A percentile compares a stretch with the other conserved stretches of the same genome.
These are phyloP conservation scores for Begonia loranthoides DNA, from an alignment of 306 rosid genomes.

Conservation along the genomic window DNA sequence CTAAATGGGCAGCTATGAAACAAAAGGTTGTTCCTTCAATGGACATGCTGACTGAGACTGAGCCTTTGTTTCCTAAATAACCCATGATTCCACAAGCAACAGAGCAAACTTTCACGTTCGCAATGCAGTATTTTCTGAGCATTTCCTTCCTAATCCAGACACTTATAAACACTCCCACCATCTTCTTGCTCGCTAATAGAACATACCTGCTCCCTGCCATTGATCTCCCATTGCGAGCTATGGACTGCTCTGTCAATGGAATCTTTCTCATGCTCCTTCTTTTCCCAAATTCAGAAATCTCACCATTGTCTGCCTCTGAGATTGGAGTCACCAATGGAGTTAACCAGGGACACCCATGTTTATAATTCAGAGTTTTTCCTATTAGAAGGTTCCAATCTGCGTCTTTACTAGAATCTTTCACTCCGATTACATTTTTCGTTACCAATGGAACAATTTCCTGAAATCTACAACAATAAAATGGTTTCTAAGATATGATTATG, in stretches of 20 bases:
- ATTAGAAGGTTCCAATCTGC: constrained; percentile 70
- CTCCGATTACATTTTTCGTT: constrained; percentile 67
- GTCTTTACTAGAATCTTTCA: constrained; percentile 62
- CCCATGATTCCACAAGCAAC: constrained; percentile 99
- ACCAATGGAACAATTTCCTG: constrained; percentile 89
- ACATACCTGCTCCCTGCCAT: constrained; percentile 27
- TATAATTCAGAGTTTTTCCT: constrained; percentile 48
- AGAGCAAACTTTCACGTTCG: constrained; percentile 68
- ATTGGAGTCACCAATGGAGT: constrained; percentile 30
- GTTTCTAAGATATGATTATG: background rate
- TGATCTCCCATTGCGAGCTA: constrained; percentile 6
- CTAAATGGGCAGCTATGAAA: constrained; percentile 73
- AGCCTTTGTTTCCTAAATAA: constrained; percentile 87
- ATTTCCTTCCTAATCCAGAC: constrained; percentile 71
- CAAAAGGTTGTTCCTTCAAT: constrained; percentile 94
- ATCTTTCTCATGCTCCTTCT: constrained; percentile 6
- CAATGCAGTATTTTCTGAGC: constrained; percentile 34
- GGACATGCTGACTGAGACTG: constrained; percentile 70
- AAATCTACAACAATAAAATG: constrained; percentile 25
- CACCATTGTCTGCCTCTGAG: constrained; percentile 19
- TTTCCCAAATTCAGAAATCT: constrained; percentile 9
- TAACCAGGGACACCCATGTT: constrained; percentile 36
- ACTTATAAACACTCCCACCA: constrained; percentile 86
- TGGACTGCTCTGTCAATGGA: constrained; percentile 11
- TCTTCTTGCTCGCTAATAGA: constrained; percentile 72